Percentiles rank a stretch among this genome's conserved stretches.
Evolutionary conservation across 2,329 filamentous ascomycete genomes (phyloP).

Genomic region (Myriosclerotinia duriaeana): DNA sequence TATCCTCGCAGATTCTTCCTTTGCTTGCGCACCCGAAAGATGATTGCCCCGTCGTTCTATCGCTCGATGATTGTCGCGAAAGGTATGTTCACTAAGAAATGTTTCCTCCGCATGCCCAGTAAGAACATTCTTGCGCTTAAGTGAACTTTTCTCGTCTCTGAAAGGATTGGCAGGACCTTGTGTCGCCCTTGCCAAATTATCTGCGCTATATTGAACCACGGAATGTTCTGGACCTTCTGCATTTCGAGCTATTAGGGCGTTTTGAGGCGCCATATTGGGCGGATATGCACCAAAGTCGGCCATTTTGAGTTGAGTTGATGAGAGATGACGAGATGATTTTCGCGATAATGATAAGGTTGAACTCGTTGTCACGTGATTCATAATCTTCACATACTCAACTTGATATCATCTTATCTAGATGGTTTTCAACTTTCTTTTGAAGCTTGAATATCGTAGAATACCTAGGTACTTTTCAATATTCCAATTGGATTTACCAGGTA

Average conservation of each 20-base stretch:
- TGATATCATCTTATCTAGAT: too few species aligned
- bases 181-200: slow-evolving; percentile 64
- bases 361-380: too few species aligned
- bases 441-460: too few species aligned
- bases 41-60: slow-evolving; percentile 65
- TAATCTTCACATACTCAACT: too few species aligned
- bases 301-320: slow-evolving; percentile 46
- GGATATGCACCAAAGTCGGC: slow-evolving; percentile 62
- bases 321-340: neutral
- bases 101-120: slow-evolving; percentile 89
- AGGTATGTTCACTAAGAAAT: slow-evolving; percentile 85
- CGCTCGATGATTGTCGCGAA: slow-evolving; percentile 82
- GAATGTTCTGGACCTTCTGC: slow-evolving; percentile 57
- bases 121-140: slow-evolving; percentile 77
- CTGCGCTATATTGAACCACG: slow-evolving; percentile 66
- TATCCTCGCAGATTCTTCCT: slow-evolving; percentile 68
- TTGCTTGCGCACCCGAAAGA: slow-evolving; percentile 57
- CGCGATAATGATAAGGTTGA: slow-evolving; percentile 7
- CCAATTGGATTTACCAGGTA: too few species aligned
- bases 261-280: slow-evolving; percentile 64
- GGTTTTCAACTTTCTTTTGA: too few species aligned
- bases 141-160: slow-evolving; percentile 56
- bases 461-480: too few species aligned
- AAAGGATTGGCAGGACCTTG: slow-evolving; percentile 76
- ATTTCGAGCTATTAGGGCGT: slow-evolving; percentile 61